Percentiles rank a stretch among this genome's conserved stretches.
Conservation (phyloP, 768 basidiomycete genomes). For the Trametopsis cervina region DNA sequence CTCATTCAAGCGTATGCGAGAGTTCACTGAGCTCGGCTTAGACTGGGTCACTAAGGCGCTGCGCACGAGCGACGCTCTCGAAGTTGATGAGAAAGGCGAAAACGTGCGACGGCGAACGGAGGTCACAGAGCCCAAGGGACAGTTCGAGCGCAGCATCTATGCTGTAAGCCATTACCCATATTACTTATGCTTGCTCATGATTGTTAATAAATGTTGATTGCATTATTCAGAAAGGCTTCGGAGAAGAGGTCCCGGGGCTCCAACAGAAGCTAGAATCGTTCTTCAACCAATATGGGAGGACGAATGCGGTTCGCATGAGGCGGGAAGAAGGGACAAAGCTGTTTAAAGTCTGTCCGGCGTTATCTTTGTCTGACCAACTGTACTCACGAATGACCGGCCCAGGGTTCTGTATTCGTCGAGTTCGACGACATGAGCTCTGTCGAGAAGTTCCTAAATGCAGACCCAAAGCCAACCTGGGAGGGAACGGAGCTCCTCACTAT, state of each 20-base stretch:
- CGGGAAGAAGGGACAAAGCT: conserved; percentile 69
- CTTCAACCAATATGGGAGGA: conserved; percentile 69
- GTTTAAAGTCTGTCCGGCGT: conserved; percentile 64
- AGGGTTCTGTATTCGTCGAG: conserved; percentile 94
- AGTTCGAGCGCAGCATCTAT: conserved; percentile 82
- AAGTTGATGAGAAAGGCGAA: conserved; percentile 65
- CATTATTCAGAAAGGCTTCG: conserved; percentile 76
- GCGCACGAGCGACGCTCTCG: conserved; percentile 45
- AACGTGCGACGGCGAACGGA: conserved; percentile 74
- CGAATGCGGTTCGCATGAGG: conserved; percentile 84
- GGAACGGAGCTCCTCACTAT: conserved; percentile 73
- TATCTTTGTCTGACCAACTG: background rate
- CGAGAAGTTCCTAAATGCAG: conserved; percentile 70
- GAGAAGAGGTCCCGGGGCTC: conserved; percentile 51
- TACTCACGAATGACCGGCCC: background rate
- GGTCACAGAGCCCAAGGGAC: conserved; percentile 68
- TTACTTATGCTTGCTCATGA: background rate
- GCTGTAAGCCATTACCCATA: conserved; percentile 51
- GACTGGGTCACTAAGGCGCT: conserved; percentile 72
- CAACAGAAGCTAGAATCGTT: conserved; percentile 75
- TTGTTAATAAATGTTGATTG: background rate
- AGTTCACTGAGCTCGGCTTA: conserved; percentile 50
- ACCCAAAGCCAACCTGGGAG: conserved; percentile 77
- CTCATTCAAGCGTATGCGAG: conserved; percentile 94
- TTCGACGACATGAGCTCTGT: conserved; percentile 66